A percentile compares a stretch with the other conserved stretches of the same genome.
These are phyloP conservation scores for Cytospora piceae DNA, from an alignment of 2,329 filamentous ascomycete genomes.

Conservation along the genomic window DNA sequence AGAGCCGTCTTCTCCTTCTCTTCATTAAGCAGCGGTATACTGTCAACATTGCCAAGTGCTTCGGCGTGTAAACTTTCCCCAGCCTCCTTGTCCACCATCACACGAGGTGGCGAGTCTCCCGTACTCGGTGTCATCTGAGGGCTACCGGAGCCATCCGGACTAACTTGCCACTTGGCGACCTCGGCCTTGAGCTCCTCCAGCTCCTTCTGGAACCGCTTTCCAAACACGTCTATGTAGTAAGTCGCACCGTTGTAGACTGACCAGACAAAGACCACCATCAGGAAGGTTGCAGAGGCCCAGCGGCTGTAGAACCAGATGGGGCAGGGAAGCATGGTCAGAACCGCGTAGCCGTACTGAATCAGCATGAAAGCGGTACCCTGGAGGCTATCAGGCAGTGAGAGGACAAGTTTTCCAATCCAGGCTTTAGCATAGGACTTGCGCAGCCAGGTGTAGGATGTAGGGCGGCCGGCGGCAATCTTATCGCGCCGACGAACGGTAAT, in stretches of 20 bases:
- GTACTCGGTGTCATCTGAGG: constrained; percentile 45
- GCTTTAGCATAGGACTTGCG: constrained; percentile 87
- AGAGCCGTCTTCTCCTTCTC: constrained; percentile 45
- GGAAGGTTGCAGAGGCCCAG: constrained; percentile 76
- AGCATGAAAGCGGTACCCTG: constrained; percentile 94
- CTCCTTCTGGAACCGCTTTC: constrained; percentile 95
- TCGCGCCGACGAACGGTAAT: constrained; percentile 94
- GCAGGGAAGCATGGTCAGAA: constrained; percentile 92
- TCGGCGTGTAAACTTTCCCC: constrained; percentile 32
- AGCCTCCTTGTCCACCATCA: constrained; percentile 27
- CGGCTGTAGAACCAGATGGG: constrained; percentile 93
- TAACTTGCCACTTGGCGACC: constrained; percentile 83
- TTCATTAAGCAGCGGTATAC: constrained; percentile 60
- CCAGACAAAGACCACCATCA: constrained; percentile 86
- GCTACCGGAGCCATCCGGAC: constrained; percentile 51
- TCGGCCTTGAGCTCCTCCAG: constrained; percentile 87
- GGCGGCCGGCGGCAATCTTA: constrained; percentile 92
- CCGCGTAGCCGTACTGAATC: constrained; percentile 90
- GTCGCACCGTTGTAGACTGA: constrained; percentile 96
- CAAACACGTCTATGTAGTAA: constrained; percentile 98
- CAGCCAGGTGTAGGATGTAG: constrained; percentile 97
- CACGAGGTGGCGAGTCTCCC: constrained; percentile 25
- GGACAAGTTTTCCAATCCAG: constrained; percentile 84
- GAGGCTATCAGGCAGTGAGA: constrained; percentile 72
- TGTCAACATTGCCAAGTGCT: constrained; percentile 46